Conservation (phyloP, 805 yeast genomes). For the Komagataella ulmi region DNA sequence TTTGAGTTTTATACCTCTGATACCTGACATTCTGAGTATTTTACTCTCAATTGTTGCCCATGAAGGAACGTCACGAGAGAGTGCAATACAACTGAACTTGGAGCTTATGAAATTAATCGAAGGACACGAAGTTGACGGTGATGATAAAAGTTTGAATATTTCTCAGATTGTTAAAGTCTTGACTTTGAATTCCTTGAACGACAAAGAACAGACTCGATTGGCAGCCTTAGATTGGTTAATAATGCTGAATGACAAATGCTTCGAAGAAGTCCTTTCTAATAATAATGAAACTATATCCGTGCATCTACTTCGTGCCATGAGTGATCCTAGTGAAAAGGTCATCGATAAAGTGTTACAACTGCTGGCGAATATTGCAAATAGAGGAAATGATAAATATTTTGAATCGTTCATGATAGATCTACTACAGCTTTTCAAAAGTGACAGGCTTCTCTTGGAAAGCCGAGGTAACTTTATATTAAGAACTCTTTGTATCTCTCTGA, state of each 20-base stretch:
- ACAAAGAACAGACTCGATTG: constrained; percentile 69
- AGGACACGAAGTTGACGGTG: constrained; percentile 25
- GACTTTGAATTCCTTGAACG: constrained; percentile 57
- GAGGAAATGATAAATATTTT: constrained; percentile 65
- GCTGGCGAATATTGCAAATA: constrained; percentile 58
- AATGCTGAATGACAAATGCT: constrained; percentile 63
- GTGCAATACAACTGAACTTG: constrained; percentile 43
- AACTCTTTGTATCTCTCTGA: constrained; percentile 68
- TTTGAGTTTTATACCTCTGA: constrained; percentile 53
- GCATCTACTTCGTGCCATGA: constrained; percentile 60
- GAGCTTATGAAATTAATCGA: constrained; percentile 40
- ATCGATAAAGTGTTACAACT: constrained; percentile 61
- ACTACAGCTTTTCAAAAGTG: constrained; percentile 55
- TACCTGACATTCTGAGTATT: constrained; percentile 64
- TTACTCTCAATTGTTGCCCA: constrained; percentile 51
- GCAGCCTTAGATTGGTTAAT: constrained; percentile 86
- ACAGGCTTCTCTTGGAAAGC: constrained; percentile 49
- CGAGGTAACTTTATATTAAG: constrained; percentile 77
- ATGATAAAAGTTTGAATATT: constrained; percentile 29
- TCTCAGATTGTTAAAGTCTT: constrained; percentile 57
- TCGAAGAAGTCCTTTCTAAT: constrained; percentile 38
- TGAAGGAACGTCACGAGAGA: constrained; percentile 31
- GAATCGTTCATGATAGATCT: constrained; percentile 62
- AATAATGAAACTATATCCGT: constrained; percentile 51
- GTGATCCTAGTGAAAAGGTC: constrained; percentile 62